Evolutionary conservation across 2,329 filamentous ascomycete species (phyloP), one percentile per base, ranked within the genome.

Genomic region (Trichoderma pleuroti): DNA sequence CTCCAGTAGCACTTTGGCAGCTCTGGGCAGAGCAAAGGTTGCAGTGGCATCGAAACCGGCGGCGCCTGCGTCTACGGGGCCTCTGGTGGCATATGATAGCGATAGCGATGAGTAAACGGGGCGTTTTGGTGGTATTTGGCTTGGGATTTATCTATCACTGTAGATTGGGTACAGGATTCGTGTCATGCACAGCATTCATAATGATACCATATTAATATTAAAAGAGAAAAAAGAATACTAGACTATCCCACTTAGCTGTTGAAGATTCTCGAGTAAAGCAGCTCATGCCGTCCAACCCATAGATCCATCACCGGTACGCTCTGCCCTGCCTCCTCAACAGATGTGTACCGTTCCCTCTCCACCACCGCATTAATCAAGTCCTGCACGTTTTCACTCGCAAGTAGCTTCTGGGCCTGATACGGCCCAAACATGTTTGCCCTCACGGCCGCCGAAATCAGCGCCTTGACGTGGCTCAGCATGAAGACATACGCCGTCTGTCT

Each of bases 71-170:
- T 74, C 88, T 32, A 81, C 87, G 21, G 93, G 93, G 1, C 92
- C 93, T 8, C 82, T 98, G 74, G 96, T 98, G 24, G 92, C 87
- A 30, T 99, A 99, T 77, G 94, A 90, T 70, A 98, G 93, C 79
- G 94, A 97, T 81, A 92, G 94, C 78, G 94, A 97, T 72, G 92
- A 85, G 70, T 82, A 85, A 77, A 82, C 80, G 76, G 71, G 77
- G 72, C 74, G 74, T 77, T 46, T 34, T 57, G 26, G 26, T 56
- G 63, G 70, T 70, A 71, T 56, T 71, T 42, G 30, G 28, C 6
- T 59, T 64, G 34, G 60, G 52, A 59, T 71, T 72, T 42, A 26
- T 60, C 65, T 70, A 73, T 69, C 66, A 71, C 72, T 72, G 68
- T 73, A 76, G 74, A 78, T 72, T 76, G 65, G 56, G 63, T 26